Percentiles rank a stretch among this genome's conserved stretches.
Evolutionary conservation across 345 rosid species (phyloP).

Genomic region (Ceriops tagal): DNA sequence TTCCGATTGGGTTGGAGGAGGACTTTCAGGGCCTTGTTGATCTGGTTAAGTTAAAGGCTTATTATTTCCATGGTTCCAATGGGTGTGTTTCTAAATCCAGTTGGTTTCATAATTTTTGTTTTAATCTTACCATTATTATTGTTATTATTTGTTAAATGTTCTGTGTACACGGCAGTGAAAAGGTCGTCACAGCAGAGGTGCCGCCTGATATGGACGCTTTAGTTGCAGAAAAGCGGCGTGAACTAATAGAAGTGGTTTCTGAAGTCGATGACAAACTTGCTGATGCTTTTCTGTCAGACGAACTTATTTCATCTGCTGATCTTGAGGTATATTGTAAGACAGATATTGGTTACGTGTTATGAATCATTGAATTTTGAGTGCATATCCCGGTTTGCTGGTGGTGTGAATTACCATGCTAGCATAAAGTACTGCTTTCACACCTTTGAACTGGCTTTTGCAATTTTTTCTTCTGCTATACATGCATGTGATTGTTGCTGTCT

Average conservation of each 20-base stretch:
- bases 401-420: background rate
- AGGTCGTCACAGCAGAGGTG: slow-evolving; percentile 60
- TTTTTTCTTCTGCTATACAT: no score
- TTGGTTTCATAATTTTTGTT: slow-evolving; percentile 4
- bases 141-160: background rate
- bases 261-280: slow-evolving; percentile 97
- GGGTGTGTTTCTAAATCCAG: slow-evolving; percentile 53
- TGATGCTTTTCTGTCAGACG: slow-evolving; percentile 80
- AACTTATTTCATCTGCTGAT: slow-evolving; percentile 67
- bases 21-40: slow-evolving; percentile 86
- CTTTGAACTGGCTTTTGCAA: no score
- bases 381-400: background rate
- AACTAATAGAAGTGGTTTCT: slow-evolving; percentile 79
- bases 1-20: slow-evolving; percentile 93
- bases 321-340: slow-evolving; percentile 58
- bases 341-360: background rate
- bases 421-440: no score
- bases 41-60: slow-evolving; percentile 68
- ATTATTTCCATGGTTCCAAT: slow-evolving; percentile 73
- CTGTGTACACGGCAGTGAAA: slow-evolving; percentile 59
- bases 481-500: background rate
- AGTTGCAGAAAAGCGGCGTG: slow-evolving; percentile 81
- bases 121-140: background rate
- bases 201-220: slow-evolving; percentile 76
- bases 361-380: background rate